A percentile compares a stretch with the other conserved stretches of the same genome.
phyloP scores from a whole-genome alignment of 768 basidiomycete species.

The Hygrocybe punicea region DNA sequence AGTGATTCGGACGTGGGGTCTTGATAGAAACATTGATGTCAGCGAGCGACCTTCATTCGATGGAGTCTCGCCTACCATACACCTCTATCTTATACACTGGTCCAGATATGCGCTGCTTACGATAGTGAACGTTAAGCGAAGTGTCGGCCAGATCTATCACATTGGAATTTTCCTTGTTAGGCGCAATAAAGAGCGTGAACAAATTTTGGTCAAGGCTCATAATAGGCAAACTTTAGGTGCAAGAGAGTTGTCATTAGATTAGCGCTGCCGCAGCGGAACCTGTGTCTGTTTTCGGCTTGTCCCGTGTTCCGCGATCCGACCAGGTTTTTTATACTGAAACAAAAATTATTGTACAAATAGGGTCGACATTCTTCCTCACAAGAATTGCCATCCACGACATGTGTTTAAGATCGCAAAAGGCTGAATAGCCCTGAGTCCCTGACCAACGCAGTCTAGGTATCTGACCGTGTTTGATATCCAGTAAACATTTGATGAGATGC shows the following conservation, averaged over 20 bases:
- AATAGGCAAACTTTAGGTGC: too few species aligned
- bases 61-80: slow-evolving; percentile 47
- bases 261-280: neutral
- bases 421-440: too few species aligned
- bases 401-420: too few species aligned
- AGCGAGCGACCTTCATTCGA: neutral
- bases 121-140: slow-evolving; percentile 55
- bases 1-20: slow-evolving; percentile 72
- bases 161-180: slow-evolving; percentile 54
- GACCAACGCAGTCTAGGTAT: too few species aligned
- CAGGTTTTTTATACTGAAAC: too few species aligned
- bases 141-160: slow-evolving; percentile 71
- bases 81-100: slow-evolving; percentile 61
- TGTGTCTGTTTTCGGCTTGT: too few species aligned
- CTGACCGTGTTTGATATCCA: too few species aligned
- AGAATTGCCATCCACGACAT: too few species aligned
- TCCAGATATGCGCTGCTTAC: slow-evolving; percentile 59
- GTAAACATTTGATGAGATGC: too few species aligned
- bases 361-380: too few species aligned
- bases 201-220: slow-evolving; percentile 88
- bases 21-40: slow-evolving; percentile 23
- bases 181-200: slow-evolving; percentile 70
- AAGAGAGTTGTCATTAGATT: neutral
- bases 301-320: too few species aligned
- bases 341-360: too few species aligned